These are phyloP conservation scores for Lotmaria passim DNA, from an alignment of 208 protist genomes.

Conservation along the genomic window DNA sequence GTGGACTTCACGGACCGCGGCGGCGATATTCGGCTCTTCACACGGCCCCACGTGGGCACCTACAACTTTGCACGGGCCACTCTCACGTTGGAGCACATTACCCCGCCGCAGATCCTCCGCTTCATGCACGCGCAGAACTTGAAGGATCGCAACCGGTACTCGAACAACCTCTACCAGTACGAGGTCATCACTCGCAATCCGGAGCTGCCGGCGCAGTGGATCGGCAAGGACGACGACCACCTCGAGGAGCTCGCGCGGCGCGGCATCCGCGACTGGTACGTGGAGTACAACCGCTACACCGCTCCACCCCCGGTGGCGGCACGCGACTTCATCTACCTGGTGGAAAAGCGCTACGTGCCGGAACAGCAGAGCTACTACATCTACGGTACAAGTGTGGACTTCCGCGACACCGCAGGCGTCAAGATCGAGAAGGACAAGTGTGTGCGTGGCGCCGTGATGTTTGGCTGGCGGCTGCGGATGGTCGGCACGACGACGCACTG, in stretches of 20 bases:
- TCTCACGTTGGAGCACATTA: constrained; percentile 57
- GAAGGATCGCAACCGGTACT: constrained; percentile 64
- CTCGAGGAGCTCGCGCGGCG: constrained; percentile 43
- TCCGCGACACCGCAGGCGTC: constrained; percentile 26
- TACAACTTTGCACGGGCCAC: constrained; percentile 85
- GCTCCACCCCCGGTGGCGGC: constrained; percentile 73
- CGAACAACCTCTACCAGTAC: constrained; percentile 58
- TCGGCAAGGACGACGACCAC: constrained; percentile 55
- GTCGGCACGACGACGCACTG: constrained; percentile 52
- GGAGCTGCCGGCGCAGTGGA: constrained; percentile 35
- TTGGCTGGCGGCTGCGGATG: constrained; percentile 65
- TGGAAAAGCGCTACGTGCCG: constrained; percentile 78
- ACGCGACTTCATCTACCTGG: constrained; percentile 74
- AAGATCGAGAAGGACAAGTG: constrained; percentile 35
- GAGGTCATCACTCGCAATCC: constrained; percentile 64
- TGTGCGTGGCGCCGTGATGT: constrained; percentile 61
- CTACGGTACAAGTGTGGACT: constrained; percentile 83
- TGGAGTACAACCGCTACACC: constrained; percentile 74
- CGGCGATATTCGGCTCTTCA: constrained; percentile 78
- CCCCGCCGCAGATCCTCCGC: constrained; percentile 59
- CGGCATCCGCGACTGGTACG: constrained; percentile 62
- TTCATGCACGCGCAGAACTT: constrained; percentile 69
- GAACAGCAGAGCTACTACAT: constrained; percentile 72
- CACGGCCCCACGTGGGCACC: constrained; percentile 68
- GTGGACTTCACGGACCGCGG: constrained; percentile 78